Base-by-base conservation (phyloP, 306 rosid genomes). In the Sophora flavescens region DNA sequence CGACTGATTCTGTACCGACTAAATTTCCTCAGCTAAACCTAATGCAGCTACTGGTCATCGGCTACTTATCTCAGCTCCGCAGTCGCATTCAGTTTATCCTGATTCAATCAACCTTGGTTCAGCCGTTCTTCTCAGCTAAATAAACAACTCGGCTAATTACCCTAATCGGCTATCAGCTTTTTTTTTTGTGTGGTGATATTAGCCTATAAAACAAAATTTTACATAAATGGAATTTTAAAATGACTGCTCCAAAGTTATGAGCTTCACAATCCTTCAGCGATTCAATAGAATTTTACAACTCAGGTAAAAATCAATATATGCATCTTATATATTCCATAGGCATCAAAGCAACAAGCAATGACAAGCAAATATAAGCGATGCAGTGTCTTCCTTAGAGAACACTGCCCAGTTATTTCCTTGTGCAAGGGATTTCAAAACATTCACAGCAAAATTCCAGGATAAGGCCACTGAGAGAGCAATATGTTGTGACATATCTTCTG, bases 381-480 rank as follows among this genome's bases (percentile, higher is more conserved):
- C 60, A 41, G 18, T 57, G 68, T 41, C 60, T 78, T 88, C 97
- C 95, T 94, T 90, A 64, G 86, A 81, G 68, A 95, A 89, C 76
- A 90, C 81, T 38, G 44, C 48, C 86, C 88, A 88, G 57, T 90
- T 83, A 76, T 83, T 85, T 63, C 97, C 98, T 70, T 74, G 85
- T 52, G 91, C 88, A 68, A 95, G 87, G 72, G 91, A 89, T 78
- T 85, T 92, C 78, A 95, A 87, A 76, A 79, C 75, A 73, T 68
- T 71, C 79, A 85, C 86, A 56, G 86, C 84, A 68, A 77, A 63
- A 80, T 92, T 95, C 98, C 97, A 95, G 47, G 89, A 83, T 54
- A 88, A 90, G 48, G 88, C 95, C 69, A 84, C 76, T 1, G 83
- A 81, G 32, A 72, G 38, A 71, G 86, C 84, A 74, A 90, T 80